Conservation (phyloP, 2,329 filamentous ascomycete species). For the Calonectria pauciramosa region DNA sequence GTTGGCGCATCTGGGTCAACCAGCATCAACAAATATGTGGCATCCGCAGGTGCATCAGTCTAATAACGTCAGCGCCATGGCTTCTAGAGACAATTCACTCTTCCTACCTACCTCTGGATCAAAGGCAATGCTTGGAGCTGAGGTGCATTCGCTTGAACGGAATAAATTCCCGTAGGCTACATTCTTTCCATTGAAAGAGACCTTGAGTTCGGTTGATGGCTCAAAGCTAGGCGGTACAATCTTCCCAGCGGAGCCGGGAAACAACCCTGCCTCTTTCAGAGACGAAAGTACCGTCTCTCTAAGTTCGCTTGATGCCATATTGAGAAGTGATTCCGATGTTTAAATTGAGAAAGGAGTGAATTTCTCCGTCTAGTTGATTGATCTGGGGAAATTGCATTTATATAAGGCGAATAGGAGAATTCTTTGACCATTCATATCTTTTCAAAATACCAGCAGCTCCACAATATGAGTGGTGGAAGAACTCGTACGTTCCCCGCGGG, state of each 20-base stretch:
- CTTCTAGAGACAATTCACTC: fast-evolving
- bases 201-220: slow-evolving; percentile 55
- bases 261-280: slow-evolving; percentile 52
- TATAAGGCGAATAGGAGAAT: background rate
- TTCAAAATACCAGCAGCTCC: background rate
- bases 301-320: background rate
- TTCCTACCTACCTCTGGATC: slow-evolving; percentile 48
- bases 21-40: slow-evolving; percentile 62
- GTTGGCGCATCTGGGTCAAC: slow-evolving; percentile 69
- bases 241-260: slow-evolving; percentile 54
- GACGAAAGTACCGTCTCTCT: background rate
- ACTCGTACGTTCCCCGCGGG: slow-evolving; percentile 9
- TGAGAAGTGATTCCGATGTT: background rate
- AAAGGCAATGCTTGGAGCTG: slow-evolving; percentile 54
- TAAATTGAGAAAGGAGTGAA: background rate
- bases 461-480: slow-evolving; percentile 13
- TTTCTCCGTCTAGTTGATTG: background rate
- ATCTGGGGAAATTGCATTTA: background rate
- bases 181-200: slow-evolving; percentile 52
- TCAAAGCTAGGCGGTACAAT: slow-evolving; percentile 59
- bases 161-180: slow-evolving; percentile 56
- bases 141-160: slow-evolving; percentile 54
- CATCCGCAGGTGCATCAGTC: slow-evolving; percentile 41
- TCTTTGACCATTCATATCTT: background rate
- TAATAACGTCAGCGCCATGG: slow-evolving; percentile 10